Evolutionary conservation across 768 basidiomycete species (phyloP).

Genomic region (Boletus eberwhitei): DNA sequence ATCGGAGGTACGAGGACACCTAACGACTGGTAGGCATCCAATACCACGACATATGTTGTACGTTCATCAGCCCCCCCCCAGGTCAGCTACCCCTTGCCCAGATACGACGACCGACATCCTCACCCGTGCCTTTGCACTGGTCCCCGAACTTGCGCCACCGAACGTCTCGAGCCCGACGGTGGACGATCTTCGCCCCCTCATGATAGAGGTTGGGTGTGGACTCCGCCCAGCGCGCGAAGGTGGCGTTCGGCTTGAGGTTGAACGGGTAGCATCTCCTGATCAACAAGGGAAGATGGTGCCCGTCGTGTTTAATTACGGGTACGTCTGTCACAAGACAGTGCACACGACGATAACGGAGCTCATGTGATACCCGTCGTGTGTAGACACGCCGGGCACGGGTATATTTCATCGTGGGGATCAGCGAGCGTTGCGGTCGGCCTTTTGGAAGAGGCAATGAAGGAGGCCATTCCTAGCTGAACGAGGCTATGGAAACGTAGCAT

Average conservation of each 20-base stretch:
- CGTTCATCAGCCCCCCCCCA: background rate
- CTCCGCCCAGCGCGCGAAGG: slow-evolving; percentile 43
- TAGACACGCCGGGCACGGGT: slow-evolving; percentile 57
- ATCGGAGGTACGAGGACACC: slow-evolving; percentile 56
- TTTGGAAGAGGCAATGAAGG: slow-evolving; percentile 29
- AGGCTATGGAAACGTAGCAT: background rate
- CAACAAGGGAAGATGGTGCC: slow-evolving; percentile 35
- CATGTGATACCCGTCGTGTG: background rate
- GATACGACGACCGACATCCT: slow-evolving; percentile 55
- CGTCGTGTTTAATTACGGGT: slow-evolving; percentile 55
- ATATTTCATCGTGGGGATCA: slow-evolving; percentile 59
- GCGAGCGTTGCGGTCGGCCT: slow-evolving; percentile 47
- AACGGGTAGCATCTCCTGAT: slow-evolving; percentile 33
- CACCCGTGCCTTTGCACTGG: slow-evolving; percentile 44
- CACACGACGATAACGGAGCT: background rate
- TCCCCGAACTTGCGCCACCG: slow-evolving; percentile 54
- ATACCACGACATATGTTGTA: background rate
- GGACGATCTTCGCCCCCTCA: slow-evolving; percentile 44
- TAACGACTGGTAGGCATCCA: slow-evolving; percentile 51
- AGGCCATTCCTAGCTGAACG: background rate
- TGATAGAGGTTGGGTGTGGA: slow-evolving; percentile 51
- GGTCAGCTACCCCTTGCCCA: background rate
- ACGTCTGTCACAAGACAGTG: background rate
- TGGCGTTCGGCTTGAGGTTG: slow-evolving; percentile 54
- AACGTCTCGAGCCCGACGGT: slow-evolving; percentile 43